phyloP scores from a whole-genome alignment of 768 basidiomycete genomes.

The Plicaturopsis crispa region DNA sequence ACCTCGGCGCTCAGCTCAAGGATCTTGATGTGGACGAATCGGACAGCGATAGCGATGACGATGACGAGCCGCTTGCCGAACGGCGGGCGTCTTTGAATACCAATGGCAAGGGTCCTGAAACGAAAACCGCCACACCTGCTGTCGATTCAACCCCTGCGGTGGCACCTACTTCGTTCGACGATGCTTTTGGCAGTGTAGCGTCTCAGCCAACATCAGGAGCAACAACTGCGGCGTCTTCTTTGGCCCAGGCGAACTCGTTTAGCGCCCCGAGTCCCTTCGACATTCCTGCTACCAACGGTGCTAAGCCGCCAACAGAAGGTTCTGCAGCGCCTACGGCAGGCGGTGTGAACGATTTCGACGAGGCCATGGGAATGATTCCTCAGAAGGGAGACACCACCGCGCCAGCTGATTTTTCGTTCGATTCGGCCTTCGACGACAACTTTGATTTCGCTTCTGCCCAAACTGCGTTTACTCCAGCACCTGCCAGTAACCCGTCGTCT shows the following conservation, averaged over 20 bases:
- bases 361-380: slow-evolving; percentile 56
- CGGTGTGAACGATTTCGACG: slow-evolving; percentile 67
- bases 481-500: too few relatives aligned
- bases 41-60: slow-evolving; percentile 47
- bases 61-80: slow-evolving; percentile 18
- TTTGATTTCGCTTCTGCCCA: slow-evolving; percentile 53
- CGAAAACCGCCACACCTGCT: slow-evolving; percentile 11
- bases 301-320: too few relatives aligned
- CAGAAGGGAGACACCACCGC: slow-evolving; percentile 24
- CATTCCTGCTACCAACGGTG: too few relatives aligned
- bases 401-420: slow-evolving; percentile 48
- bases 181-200: slow-evolving; percentile 36
- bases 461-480: slow-evolving; percentile 20
- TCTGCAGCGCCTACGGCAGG: slow-evolving; percentile 22
- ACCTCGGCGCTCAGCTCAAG: slow-evolving; percentile 43
- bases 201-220: slow-evolving; percentile 12
- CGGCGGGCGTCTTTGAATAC: too few relatives aligned
- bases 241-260: neutral
- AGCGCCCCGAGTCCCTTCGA: slow-evolving; percentile 2
- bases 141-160: slow-evolving; percentile 7
- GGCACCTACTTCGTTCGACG: slow-evolving; percentile 39
- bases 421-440: slow-evolving; percentile 53
- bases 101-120: neutral
- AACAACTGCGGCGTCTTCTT: slow-evolving; percentile 10
- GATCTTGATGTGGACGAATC: slow-evolving; percentile 53